Evolutionary conservation across 345 rosid species (phyloP).

Genomic region (Brassica incana): DNA sequence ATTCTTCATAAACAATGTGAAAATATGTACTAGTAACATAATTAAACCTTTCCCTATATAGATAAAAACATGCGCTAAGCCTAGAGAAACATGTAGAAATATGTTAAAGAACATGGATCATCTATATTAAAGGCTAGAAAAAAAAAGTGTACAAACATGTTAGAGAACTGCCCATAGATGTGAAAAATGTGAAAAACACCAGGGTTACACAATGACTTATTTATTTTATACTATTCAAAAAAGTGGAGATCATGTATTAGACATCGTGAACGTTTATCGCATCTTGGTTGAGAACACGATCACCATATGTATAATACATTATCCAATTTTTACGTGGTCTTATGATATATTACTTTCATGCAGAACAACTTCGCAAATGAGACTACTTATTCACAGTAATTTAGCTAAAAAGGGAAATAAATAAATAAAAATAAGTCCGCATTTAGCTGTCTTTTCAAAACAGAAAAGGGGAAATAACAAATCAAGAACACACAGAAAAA

Average conservation of each 20-base stretch:
- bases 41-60: not conserved
- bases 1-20: too few relatives aligned
- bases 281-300: conserved; percentile 38
- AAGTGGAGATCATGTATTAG: conserved; percentile 35
- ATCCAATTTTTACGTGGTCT: not conserved
- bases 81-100: not conserved
- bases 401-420: not conserved
- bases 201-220: not conserved
- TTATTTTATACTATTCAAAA: not conserved
- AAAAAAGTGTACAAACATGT: not conserved
- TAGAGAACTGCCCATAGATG: not conserved
- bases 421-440: conserved; percentile 18
- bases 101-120: not conserved
- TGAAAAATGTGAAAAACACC: not conserved
- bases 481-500: conserved; percentile 3
- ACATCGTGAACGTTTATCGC: conserved; percentile 30
- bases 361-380: too few relatives aligned
- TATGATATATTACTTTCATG: not conserved
- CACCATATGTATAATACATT: not conserved
- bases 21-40: not conserved
- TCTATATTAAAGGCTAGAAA: not conserved
- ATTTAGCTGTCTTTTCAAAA: conserved; percentile 19
- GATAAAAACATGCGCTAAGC: not conserved
- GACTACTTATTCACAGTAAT: conserved; percentile 11
- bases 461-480: not conserved